Conservation (phyloP, 2,329 filamentous ascomycete species). For the Trichoderma citrinoviride region DNA sequence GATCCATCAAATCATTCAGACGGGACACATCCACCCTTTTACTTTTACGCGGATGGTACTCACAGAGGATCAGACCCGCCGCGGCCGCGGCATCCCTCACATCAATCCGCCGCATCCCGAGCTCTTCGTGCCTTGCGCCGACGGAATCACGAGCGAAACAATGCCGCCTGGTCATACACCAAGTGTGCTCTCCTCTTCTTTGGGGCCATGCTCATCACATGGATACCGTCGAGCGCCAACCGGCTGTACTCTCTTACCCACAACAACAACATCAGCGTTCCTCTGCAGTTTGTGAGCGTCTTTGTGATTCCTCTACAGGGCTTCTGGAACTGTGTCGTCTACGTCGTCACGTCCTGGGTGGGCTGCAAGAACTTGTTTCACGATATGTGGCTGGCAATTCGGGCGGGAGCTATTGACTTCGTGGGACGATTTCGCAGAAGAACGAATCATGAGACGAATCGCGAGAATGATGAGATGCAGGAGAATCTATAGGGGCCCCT, state of each 20-base stretch:
- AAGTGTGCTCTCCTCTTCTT: constrained; percentile 66
- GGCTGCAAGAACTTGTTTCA: constrained; percentile 44
- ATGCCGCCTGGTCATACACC: constrained; percentile 61
- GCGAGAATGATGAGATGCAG: background rate
- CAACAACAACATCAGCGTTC: constrained; percentile 46
- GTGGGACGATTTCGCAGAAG: background rate
- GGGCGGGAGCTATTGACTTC: background rate
- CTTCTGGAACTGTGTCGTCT: constrained; percentile 75
- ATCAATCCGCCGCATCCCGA: background rate
- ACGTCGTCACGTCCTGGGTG: constrained; percentile 61
- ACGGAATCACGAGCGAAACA: constrained; percentile 48
- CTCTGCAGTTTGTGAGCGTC: constrained; percentile 62
- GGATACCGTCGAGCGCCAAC: constrained; percentile 71
- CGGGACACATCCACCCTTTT: background rate
- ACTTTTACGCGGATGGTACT: background rate
- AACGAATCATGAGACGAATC: background rate
- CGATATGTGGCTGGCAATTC: constrained; percentile 18
- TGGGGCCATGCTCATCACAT: constrained; percentile 61
- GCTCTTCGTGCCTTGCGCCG: constrained; percentile 21
- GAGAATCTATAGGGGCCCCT: background rate
- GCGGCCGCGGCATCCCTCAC: background rate
- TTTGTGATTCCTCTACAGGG: constrained; percentile 75
- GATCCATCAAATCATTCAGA: constrained; percentile 5
- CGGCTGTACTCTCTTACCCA: constrained; percentile 63
- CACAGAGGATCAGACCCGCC: background rate